phyloP scores from a whole-genome alignment of 345 rosid genomes.

The Laguncularia racemosa region DNA sequence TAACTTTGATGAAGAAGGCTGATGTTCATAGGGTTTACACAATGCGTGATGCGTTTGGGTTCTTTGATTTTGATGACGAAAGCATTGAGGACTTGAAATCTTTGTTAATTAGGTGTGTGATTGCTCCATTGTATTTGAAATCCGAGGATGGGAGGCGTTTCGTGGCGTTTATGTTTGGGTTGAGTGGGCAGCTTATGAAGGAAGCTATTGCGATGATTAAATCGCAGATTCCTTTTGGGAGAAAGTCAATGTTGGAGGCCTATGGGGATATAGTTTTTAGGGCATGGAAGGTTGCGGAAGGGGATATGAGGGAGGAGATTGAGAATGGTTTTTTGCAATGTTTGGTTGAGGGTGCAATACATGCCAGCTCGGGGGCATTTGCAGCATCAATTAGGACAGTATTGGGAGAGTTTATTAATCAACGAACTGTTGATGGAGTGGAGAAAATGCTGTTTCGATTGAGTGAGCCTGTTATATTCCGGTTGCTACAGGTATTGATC shows the following conservation, averaged over 20 bases:
- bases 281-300: conserved; percentile 70
- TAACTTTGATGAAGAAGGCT: conserved; percentile 76
- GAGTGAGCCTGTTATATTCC: conserved; percentile 82
- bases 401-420: conserved; percentile 67
- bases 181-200: conserved; percentile 68
- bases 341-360: conserved; percentile 66
- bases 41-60: conserved; percentile 62
- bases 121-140: conserved; percentile 68
- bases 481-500: conserved; percentile 67
- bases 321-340: conserved; percentile 69
- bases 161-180: conserved; percentile 59
- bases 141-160: conserved; percentile 83
- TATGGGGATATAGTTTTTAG: conserved; percentile 71
- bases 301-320: conserved; percentile 52
- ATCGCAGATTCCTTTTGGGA: conserved; percentile 82
- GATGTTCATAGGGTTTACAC: conserved; percentile 70
- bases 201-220: conserved; percentile 71
- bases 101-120: conserved; percentile 67
- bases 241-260: conserved; percentile 83
- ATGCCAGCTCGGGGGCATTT: conserved; percentile 39
- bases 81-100: conserved; percentile 78
- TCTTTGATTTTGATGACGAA: conserved; percentile 83
- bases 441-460: conserved; percentile 79
- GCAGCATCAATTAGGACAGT: conserved; percentile 75
- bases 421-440: conserved; percentile 65